These are phyloP conservation scores for Alternaria rosae DNA, from an alignment of 2,329 filamentous ascomycete genomes.

Conservation along the genomic window DNA sequence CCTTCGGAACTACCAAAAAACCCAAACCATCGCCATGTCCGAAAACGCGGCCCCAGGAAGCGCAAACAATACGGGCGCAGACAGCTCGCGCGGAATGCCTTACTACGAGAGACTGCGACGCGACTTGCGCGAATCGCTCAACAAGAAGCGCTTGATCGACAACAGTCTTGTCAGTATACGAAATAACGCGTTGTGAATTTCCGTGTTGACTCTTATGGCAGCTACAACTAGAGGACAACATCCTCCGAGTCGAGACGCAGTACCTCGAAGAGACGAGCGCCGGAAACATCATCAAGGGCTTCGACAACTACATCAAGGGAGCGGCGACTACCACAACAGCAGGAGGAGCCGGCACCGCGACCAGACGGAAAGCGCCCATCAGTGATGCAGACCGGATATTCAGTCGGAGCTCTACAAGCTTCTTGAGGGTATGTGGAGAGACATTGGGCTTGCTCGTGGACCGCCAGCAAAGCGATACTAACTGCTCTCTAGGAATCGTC, in stretches of 20 bases:
- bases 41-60: conserved; percentile 56
- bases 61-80: conserved; percentile 47
- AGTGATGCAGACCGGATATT: conserved; percentile 79
- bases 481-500: conserved; percentile 48
- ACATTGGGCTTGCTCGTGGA: background rate
- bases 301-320: conserved; percentile 98
- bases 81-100: conserved; percentile 61
- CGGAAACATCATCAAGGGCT: conserved; percentile 96
- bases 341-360: conserved; percentile 47
- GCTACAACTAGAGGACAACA: conserved; percentile 76
- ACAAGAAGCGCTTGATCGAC: conserved; percentile 70
- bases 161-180: conserved; percentile 61
- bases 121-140: conserved; percentile 71
- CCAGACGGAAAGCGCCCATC: conserved; percentile 68
- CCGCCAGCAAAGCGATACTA: conserved; percentile 12
- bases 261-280: conserved; percentile 86
- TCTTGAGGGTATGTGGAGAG: conserved; percentile 43
- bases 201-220: conserved; percentile 41
- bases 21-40: conserved; percentile 49
- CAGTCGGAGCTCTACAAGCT: conserved; percentile 53
- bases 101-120: conserved; percentile 77
- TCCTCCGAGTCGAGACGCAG: conserved; percentile 80
- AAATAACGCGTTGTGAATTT: conserved; percentile 4
- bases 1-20: background rate
- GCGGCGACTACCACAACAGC: conserved; percentile 65